Evolutionary conservation across 2,329 filamentous ascomycete species (phyloP).

Genomic region (Ceratocystis colombiana): DNA sequence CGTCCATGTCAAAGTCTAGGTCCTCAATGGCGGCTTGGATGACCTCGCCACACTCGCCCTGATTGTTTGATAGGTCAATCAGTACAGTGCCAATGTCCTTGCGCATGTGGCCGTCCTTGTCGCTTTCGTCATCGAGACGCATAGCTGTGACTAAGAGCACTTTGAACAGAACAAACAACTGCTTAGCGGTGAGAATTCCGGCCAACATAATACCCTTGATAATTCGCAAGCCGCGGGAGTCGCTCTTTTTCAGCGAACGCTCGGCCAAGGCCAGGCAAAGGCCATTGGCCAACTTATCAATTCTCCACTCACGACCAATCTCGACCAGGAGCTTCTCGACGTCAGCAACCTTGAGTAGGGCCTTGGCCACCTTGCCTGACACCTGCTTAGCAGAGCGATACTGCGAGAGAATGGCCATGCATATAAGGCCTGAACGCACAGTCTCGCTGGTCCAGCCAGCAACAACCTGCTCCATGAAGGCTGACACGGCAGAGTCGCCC

Average conservation of each 20-base stretch:
- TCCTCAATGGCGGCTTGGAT: conserved; percentile 58
- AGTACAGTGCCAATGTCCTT: conserved; percentile 56
- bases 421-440: conserved; percentile 61
- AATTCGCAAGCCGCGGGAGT: conserved; percentile 45
- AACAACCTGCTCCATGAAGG: conserved; percentile 81
- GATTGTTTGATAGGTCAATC: conserved; percentile 53
- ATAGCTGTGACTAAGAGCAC: conserved; percentile 52
- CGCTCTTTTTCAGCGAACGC: conserved; percentile 50
- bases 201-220: conserved; percentile 53
- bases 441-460: conserved; percentile 67
- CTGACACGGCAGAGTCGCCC: conserved; percentile 67
- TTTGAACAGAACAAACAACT: conserved; percentile 56
- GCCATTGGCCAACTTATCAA: conserved; percentile 62
- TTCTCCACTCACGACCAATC: conserved; percentile 53
- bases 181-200: conserved; percentile 51
- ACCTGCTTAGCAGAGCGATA: conserved; percentile 62
- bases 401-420: conserved; percentile 70
- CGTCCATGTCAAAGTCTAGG: conserved; percentile 60
- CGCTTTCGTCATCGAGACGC: conserved; percentile 45
- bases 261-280: conserved; percentile 57
- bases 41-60: conserved; percentile 49
- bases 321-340: conserved; percentile 50
- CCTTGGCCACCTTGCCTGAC: conserved; percentile 58
- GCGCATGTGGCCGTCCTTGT: conserved; percentile 47
- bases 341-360: conserved; percentile 53